Conservation (phyloP, 2,329 filamentous ascomycete species). For the Fusarium continuum region DNA sequence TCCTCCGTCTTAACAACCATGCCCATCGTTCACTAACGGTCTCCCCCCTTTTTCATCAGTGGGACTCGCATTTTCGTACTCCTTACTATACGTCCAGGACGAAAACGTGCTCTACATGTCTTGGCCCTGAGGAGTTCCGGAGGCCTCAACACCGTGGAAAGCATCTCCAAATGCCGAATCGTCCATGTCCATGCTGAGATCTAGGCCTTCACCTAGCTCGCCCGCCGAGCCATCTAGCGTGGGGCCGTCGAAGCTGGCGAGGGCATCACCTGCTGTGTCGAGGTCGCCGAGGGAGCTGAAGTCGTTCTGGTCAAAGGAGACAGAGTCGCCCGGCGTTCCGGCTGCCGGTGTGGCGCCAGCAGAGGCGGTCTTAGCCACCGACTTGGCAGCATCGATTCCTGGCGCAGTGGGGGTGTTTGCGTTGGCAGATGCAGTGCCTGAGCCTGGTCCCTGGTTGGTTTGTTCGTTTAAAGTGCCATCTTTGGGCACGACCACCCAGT, state of each 20-base stretch:
- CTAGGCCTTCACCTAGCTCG: conserved; percentile 64
- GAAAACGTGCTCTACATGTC: conserved; percentile 44
- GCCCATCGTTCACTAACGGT: conserved; percentile 4
- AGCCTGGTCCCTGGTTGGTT: conserved; percentile 22
- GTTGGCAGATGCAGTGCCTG: conserved; percentile 22
- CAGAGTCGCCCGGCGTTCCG: conserved; percentile 53
- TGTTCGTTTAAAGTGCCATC: conserved; percentile 58
- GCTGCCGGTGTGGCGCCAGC: conserved; percentile 41
- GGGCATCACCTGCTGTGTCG: conserved; percentile 76
- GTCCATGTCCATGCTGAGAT: conserved; percentile 74
- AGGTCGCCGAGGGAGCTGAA: conserved; percentile 72
- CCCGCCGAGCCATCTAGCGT: conserved; percentile 56
- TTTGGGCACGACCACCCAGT: conserved; percentile 81
- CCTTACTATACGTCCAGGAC: neutral
- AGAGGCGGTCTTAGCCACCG: conserved; percentile 29
- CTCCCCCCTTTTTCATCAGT: conserved; percentile 4
- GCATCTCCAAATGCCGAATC: conserved; percentile 87
- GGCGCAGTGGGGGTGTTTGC: conserved; percentile 47
- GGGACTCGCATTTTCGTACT: neutral
- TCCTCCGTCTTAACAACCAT: conserved; percentile 36
- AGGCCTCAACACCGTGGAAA: conserved; percentile 70
- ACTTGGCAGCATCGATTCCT: conserved; percentile 37
- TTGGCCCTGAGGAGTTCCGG: conserved; percentile 49
- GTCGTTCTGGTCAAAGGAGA: conserved; percentile 64
- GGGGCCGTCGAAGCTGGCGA: conserved; percentile 72